Evolutionary conservation across 129 eudicot species (phyloP).

Genomic region (Helianthus tuberosus): DNA sequence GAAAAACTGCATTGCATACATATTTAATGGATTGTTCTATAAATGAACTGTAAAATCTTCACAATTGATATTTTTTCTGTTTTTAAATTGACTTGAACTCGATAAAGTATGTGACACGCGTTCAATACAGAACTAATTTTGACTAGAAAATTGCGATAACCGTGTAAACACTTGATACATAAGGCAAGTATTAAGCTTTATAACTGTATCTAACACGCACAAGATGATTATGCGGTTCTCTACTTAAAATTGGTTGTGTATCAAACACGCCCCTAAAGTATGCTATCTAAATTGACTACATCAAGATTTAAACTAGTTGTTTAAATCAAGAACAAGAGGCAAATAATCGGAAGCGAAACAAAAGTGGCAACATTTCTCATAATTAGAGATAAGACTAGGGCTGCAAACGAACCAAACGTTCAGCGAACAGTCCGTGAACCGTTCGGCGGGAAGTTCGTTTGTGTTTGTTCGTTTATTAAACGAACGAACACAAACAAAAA

Average conservation of each 20-base stretch:
- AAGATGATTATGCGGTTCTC: too few relatives aligned
- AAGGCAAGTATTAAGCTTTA: too few relatives aligned
- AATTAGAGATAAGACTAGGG: background rate
- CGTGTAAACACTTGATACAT: background rate
- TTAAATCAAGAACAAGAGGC: background rate
- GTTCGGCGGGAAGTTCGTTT: too few relatives aligned
- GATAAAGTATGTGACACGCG: background rate
- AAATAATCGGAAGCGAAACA: background rate
- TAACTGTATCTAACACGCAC: too few relatives aligned
- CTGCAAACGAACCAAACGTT: too few relatives aligned
- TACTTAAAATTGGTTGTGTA: too few relatives aligned
- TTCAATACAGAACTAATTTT: background rate
- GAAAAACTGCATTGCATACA: background rate
- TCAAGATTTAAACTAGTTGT: background rate
- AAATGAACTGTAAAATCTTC: background rate
- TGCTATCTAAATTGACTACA: background rate
- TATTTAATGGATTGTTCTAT: background rate
- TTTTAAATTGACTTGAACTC: background rate
- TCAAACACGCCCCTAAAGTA: background rate
- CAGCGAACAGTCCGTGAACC: too few relatives aligned
- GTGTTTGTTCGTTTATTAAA: too few relatives aligned
- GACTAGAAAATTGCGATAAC: background rate
- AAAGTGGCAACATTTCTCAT: conserved; percentile 1
- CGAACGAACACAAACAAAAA: too few relatives aligned
- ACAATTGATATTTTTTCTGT: background rate